Conservation (phyloP, 225 moss, liverwort and hornwort species). For the Pleurozium schreberi region DNA sequence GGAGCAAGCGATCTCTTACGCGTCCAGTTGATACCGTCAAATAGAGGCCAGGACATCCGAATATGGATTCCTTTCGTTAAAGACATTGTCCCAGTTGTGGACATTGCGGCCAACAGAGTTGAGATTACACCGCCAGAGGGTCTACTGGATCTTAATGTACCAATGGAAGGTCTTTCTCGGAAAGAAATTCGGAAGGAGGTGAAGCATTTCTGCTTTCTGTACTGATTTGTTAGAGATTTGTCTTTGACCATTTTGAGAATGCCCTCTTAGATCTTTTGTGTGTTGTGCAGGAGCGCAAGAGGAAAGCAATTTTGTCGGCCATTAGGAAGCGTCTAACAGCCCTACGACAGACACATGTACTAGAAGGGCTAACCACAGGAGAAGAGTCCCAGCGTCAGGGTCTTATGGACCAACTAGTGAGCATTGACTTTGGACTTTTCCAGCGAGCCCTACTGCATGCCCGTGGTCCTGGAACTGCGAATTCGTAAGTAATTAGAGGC, state of each 20-base stretch:
- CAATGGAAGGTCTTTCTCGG: constrained; percentile 29
- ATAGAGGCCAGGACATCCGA: constrained; percentile 19
- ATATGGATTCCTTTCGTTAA: constrained; percentile 94
- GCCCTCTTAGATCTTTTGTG: background rate
- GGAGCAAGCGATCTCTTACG: constrained; percentile 77
- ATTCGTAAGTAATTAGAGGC: constrained; percentile 19
- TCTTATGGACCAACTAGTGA: constrained; percentile 54
- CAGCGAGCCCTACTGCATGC: constrained; percentile 47
- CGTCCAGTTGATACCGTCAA: constrained; percentile 33
- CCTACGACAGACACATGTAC: constrained; percentile 60
- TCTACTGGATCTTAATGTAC: constrained; percentile 76
- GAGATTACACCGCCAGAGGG: constrained; percentile 81
- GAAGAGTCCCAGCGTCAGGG: constrained; percentile 41
- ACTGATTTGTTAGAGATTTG: background rate
- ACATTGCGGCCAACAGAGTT: constrained; percentile 45
- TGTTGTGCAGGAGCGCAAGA: constrained; percentile 60
- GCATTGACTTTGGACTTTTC: constrained; percentile 60
- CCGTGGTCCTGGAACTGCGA: constrained; percentile 8
- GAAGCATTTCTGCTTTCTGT: background rate
- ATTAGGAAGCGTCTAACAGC: constrained; percentile 58
- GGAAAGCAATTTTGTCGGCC: constrained; percentile 50
- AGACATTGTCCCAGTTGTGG: constrained; percentile 81
- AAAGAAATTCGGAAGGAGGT: constrained; percentile 64
- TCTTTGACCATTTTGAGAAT: background rate
- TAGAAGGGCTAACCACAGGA: constrained; percentile 50